phyloP scores from a whole-genome alignment of 345 rosid species.

The Eucalyptus curtisii region DNA sequence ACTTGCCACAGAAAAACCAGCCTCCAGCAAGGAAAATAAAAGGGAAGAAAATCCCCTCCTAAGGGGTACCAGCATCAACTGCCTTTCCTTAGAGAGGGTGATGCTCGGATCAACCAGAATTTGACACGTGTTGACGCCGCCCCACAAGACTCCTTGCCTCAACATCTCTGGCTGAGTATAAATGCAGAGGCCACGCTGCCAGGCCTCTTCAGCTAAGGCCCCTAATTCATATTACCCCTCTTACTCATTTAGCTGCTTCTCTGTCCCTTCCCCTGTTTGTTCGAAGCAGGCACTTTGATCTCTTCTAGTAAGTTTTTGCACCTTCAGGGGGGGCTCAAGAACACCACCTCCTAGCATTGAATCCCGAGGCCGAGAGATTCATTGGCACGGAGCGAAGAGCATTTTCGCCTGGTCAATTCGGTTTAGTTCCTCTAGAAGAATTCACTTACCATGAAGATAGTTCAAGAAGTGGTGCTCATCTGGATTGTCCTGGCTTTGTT shows the following conservation, averaged over 20 bases:
- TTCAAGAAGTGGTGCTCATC: conserved; percentile 2
- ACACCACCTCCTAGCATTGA: background rate
- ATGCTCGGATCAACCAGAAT: conserved; percentile 5
- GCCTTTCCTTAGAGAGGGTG: background rate
- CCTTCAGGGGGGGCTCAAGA: background rate
- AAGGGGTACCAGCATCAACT: background rate
- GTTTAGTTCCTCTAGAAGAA: background rate
- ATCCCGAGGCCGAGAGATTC: background rate
- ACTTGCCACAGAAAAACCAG: background rate
- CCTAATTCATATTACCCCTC: background rate
- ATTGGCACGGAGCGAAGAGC: background rate
- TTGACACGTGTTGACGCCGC: conserved; percentile 29
- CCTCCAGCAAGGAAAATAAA: background rate
- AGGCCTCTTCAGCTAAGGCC: background rate
- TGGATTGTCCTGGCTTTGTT: conserved; percentile 1
- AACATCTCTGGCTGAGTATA: background rate
- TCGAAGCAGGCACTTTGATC: background rate
- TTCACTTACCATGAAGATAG: conserved; percentile 7
- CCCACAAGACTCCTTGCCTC: background rate
- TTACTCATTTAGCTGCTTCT: background rate
- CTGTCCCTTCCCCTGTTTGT: background rate
- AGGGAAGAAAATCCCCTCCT: background rate
- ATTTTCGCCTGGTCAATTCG: background rate
- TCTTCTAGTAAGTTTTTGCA: background rate
- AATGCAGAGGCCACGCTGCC: background rate